phyloP scores from a whole-genome alignment of 495 filamentous ascomycete species.

The Trichodelitschia bisporula region DNA sequence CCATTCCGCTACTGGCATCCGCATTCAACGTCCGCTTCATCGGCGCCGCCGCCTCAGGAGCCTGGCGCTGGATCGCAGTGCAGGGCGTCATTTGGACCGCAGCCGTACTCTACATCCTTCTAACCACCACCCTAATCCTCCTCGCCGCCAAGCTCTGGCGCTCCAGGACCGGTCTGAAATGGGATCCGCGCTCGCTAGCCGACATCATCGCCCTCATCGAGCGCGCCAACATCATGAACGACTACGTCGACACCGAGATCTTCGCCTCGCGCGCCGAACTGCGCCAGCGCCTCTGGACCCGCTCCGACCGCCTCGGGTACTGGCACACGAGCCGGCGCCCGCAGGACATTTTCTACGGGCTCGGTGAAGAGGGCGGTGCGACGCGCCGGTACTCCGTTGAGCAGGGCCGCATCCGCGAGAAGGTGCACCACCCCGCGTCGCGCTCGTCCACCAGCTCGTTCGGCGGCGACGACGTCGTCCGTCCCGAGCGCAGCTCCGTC shows the following conservation, averaged over 20 bases:
- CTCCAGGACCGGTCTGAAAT: constrained; percentile 47
- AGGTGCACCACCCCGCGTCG: too few relatives aligned
- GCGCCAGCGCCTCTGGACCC: constrained; percentile 19
- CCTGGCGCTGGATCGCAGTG: constrained; percentile 58
- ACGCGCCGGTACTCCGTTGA: constrained; percentile 31
- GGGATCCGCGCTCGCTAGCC: constrained; percentile 61
- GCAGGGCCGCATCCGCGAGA: constrained; percentile 17
- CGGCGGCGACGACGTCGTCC: constrained; percentile 14
- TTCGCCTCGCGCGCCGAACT: constrained; percentile 23
- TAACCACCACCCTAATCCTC: constrained; percentile 29
- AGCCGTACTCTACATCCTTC: constrained; percentile 43
- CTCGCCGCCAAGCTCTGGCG: constrained; percentile 24
- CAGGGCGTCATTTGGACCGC: constrained; percentile 56
- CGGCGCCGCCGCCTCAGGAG: constrained; percentile 16
- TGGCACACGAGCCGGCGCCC: constrained; percentile 40
- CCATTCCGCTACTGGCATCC: constrained; percentile 38
- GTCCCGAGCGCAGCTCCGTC: constrained; percentile 19
- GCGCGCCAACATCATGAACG: constrained; percentile 48
- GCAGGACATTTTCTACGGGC: constrained; percentile 34
- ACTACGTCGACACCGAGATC: constrained; percentile 36
- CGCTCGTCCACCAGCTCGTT: too few relatives aligned
- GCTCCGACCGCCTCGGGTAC: constrained; percentile 50
- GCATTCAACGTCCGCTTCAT: constrained; percentile 33
- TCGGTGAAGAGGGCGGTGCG: constrained; percentile 34
- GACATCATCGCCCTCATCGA: constrained; percentile 54